These are phyloP conservation scores for Metschnikowia lunata DNA, from an alignment of 805 yeast genomes.

Conservation along the genomic window DNA sequence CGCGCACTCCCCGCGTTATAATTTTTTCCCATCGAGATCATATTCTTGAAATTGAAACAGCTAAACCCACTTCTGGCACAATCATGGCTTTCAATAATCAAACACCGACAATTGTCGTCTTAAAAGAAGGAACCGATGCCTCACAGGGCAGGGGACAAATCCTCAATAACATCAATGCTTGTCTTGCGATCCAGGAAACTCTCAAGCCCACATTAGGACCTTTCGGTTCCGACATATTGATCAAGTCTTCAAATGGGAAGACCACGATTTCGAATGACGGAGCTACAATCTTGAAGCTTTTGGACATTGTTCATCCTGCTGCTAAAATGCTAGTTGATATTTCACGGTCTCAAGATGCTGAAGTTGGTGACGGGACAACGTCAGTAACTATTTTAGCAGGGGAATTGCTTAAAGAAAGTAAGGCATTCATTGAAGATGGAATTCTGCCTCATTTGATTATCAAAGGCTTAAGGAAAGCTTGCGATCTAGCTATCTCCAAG, in stretches of 20 bases:
- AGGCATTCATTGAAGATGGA: slow-evolving; percentile 91
- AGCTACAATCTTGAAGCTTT: slow-evolving; percentile 85
- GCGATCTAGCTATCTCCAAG: slow-evolving; percentile 66
- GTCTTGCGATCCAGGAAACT: slow-evolving; percentile 95
- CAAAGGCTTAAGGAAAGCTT: slow-evolving; percentile 84
- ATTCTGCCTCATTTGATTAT: slow-evolving; percentile 85
- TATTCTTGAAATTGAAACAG: background rate
- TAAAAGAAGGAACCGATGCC: slow-evolving; percentile 96
- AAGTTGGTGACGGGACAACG: slow-evolving; percentile 98
- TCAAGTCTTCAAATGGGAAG: slow-evolving; percentile 76
- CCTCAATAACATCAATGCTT: slow-evolving; percentile 92
- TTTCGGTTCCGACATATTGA: slow-evolving; percentile 89
- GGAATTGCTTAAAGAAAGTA: slow-evolving; percentile 87
- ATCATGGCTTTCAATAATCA: slow-evolving; percentile 85
- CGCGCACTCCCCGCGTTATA: slow-evolving; percentile 7
- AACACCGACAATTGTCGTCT: slow-evolving; percentile 96
- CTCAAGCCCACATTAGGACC: slow-evolving; percentile 95
- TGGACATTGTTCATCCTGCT: slow-evolving; percentile 98
- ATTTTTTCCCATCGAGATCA: slow-evolving; percentile 1
- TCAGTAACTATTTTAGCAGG: slow-evolving; percentile 93
- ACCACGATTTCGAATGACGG: slow-evolving; percentile 98
- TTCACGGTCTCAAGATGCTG: slow-evolving; percentile 94
- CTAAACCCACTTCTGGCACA: background rate
- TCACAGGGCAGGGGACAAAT: slow-evolving; percentile 97
- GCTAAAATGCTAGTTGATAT: slow-evolving; percentile 94